These are phyloP conservation scores for Globisporangium viniferum DNA, from an alignment of 352 stramenopile species.

Conservation along the genomic window DNA sequence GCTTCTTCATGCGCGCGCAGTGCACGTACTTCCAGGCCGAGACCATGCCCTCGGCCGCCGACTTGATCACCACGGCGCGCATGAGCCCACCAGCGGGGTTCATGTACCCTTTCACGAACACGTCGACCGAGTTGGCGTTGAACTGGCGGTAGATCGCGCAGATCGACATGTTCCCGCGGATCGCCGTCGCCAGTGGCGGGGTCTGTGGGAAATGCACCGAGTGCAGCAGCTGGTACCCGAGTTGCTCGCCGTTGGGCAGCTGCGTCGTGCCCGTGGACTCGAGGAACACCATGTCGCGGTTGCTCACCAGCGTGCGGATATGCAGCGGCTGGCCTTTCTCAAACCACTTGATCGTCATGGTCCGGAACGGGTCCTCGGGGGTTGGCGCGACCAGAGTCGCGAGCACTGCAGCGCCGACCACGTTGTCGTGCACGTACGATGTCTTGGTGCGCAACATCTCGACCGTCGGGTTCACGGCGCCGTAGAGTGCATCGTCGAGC, in stretches of 20 bases:
- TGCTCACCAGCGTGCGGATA: not conserved
- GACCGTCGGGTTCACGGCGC: not conserved
- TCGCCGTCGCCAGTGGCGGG: not conserved
- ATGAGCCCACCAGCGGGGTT: too few species aligned
- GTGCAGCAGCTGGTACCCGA: too few species aligned
- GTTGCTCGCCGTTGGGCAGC: not conserved
- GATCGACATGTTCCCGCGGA: not conserved
- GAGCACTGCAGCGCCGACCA: not conserved
- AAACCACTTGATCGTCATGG: not conserved
- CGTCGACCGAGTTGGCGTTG: too few species aligned
- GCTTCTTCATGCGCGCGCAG: slow-evolving; percentile 53
- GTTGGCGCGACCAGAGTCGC: not conserved
- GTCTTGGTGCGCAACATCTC: slow-evolving; percentile 9
- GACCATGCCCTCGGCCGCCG: too few species aligned
- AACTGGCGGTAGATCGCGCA: not conserved
- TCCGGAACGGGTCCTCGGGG: not conserved
- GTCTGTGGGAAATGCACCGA: not conserved
- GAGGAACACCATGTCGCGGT: slow-evolving; percentile 6
- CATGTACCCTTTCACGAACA: too few species aligned
- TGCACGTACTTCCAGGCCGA: slow-evolving; percentile 38
- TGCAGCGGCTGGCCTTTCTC: slow-evolving; percentile 2
- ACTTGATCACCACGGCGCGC: too few species aligned
- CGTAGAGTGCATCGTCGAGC: slow-evolving; percentile 16
- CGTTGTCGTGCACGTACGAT: slow-evolving; percentile 7
- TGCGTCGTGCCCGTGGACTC: slow-evolving; percentile 2